phyloP scores from a whole-genome alignment of 208 protist species.

The Vickermania ingenoplastis region DNA sequence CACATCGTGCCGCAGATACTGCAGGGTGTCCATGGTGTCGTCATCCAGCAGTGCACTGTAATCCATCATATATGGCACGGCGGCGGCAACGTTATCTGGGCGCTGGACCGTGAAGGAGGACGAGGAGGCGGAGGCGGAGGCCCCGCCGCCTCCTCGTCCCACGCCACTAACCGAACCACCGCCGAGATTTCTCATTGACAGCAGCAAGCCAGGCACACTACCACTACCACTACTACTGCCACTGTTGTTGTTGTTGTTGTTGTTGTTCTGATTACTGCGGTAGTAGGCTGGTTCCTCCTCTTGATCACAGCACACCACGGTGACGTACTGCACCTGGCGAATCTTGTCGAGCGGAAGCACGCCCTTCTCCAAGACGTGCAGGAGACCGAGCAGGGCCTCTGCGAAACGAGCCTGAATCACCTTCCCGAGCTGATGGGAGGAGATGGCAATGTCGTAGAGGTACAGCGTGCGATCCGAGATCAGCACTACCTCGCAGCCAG shows the following conservation, averaged over 20 bases:
- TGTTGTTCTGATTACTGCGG: not conserved
- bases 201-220: not conserved
- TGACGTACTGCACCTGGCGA: constrained; percentile 55
- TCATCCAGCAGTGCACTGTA: constrained; percentile 64
- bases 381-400: constrained; percentile 63
- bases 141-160: not conserved
- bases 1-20: constrained; percentile 31
- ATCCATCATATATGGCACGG: constrained; percentile 73
- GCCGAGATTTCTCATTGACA: not conserved
- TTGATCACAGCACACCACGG: constrained; percentile 68
- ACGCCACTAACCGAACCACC: not conserved
- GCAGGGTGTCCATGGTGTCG: constrained; percentile 53
- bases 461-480: constrained; percentile 49
- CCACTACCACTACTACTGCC: not conserved
- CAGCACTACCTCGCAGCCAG: constrained; percentile 75
- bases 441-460: constrained; percentile 67
- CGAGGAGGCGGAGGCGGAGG: not conserved
- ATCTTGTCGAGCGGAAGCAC: constrained; percentile 55
- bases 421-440: constrained; percentile 19
- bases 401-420: constrained; percentile 47
- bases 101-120: not conserved
- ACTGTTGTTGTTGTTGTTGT: not conserved
- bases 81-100: constrained; percentile 3
- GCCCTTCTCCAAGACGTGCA: constrained; percentile 58
- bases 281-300: constrained; percentile 2